Base-by-base conservation (phyloP, 1,284 basidiomycete species). In the Cryptococcus deneoformans region DNA sequence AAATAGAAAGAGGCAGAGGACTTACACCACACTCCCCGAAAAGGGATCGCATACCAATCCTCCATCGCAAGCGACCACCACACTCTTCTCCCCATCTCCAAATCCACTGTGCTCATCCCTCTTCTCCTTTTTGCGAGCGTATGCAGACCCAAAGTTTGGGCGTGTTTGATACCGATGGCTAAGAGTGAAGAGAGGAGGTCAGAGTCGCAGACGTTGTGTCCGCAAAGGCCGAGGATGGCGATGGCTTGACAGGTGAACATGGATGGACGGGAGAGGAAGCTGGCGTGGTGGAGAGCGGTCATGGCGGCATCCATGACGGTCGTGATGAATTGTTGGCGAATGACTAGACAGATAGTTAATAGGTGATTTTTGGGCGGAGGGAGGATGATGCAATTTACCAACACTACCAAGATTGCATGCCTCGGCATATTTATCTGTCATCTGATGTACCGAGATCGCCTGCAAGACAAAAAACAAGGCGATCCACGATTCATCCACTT, bases 201-300 rank as follows among this genome's bases (percentile, higher is more conserved):
- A 14, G 64, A 64, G n/a, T 66, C 62, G 54, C 64, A 66, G 34
- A 66, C 62, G 43, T 66, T 66, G 46, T 66, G 64, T n/a, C 64
- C 64, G 45, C 64, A 64, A 5, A 64, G 12, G 1, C 47, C 24
- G 11, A 66, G 54, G 29, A 66, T 60, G n/a, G 64, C 61, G 10
- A 63, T 63, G 5, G 59, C 55, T 47, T 66, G 64, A 24, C 61
- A 61, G 11, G 62, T 60, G 56, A 52, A 66, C 7, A 66, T 55
- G 42, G 59, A 58, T 1, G 59, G 62, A 16, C 60, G 46, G 8
- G 56, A 50, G 46, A 66, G 53, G 52, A 62, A 66, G 20, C 54
- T 43, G 37, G 57, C 64, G 43, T 51, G 51, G 43, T 60, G 42
- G 9, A 66, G 57, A 4, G 64, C 57, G 2, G 61, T 57, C 40